Evolutionary conservation across 2,329 filamentous ascomycete genomes (phyloP), one percentile per base, ranked within the genome.

Genomic region (Ophiostoma ulmi): DNA sequence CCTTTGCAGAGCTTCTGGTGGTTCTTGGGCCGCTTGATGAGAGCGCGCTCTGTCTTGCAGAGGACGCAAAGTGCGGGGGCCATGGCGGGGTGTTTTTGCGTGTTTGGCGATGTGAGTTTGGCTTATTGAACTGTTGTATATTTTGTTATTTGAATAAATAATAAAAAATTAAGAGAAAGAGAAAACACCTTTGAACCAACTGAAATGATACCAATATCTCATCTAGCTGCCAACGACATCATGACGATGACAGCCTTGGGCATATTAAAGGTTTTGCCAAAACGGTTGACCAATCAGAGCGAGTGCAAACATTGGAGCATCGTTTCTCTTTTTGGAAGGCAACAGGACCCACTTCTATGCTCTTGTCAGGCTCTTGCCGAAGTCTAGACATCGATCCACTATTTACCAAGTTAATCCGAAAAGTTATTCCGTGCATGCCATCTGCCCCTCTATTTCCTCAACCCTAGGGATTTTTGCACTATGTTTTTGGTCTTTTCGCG

Each of bases 21-120:
- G 77, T 98, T 97, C 80, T 98, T 98, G 0, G 95, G 94, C 38
- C 95, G 88, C 73, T 97, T 92, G 71, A 99, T 95, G 26, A 97
- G 86, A 5, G 95, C 94, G 72, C 94, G 88, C 73, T 90, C 86
- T 31, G 84, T 86, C 74, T 90, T 86, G 82, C 95, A 99, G 74
- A 89, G 83, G 69, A 88, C 88, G 79, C 95, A 99, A 31, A 86
- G 81, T 26, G 87, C 85, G 31, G 93, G 92, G 8, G 93, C 85
- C 94, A 97, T 97, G 39, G 39, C 61, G 14, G n/a, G 38, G 11
- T 17, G 44, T 31, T 31, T 31, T 31, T 31, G 44, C 13, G 44
- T 52, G 44, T 52, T 20, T 52, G 2, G 44, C 6, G 44, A 44
- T 52, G 44, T 52, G 44, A 5, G 44, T 6, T 3, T 5, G 20